These are phyloP conservation scores for Chaetomium cochliodes DNA, from an alignment of 495 filamentous ascomycete genomes.

Conservation along the genomic window DNA sequence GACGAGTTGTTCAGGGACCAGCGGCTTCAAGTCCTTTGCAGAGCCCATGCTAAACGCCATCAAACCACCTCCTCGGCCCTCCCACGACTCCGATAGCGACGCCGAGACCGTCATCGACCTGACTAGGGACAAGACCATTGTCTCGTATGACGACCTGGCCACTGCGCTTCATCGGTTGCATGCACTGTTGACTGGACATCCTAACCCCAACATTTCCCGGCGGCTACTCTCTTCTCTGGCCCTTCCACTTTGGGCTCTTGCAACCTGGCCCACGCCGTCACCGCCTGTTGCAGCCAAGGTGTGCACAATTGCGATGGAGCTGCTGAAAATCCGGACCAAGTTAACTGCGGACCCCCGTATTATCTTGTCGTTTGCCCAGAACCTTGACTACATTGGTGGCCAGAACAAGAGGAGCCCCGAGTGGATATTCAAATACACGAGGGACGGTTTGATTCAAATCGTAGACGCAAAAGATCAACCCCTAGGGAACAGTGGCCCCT, in stretches of 20 bases:
- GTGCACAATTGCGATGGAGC: conserved; percentile 39
- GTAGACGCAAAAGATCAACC: conserved; percentile 21
- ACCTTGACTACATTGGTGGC: conserved; percentile 45
- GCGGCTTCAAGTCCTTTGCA: conserved; percentile 68
- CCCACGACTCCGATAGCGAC: conserved; percentile 5
- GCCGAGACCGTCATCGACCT: conserved; percentile 43
- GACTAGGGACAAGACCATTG: conserved; percentile 41
- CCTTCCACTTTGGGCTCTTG: conserved; percentile 67
- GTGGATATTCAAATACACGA: conserved; percentile 40
- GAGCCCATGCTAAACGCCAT: conserved; percentile 63
- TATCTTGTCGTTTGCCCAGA: conserved; percentile 41
- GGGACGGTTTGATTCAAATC: conserved; percentile 34
- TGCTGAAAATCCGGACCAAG: conserved; percentile 48
- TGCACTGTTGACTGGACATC: conserved; percentile 61
- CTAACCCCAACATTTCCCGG: conserved; percentile 71
- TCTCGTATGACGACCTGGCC: conserved; percentile 44
- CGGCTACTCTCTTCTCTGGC: conserved; percentile 63
- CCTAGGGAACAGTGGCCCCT: conserved; percentile 7
- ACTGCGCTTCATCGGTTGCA: conserved; percentile 57
- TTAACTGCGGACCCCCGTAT: conserved; percentile 46
- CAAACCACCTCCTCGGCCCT: conserved; percentile 48
- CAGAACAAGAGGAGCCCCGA: conserved; percentile 27
- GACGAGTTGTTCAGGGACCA: conserved; percentile 44
- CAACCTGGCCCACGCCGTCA: conserved; percentile 48
- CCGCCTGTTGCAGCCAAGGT: conserved; percentile 34